Evolutionary conservation across 2,329 filamentous ascomycete genomes (phyloP).

Genomic region (Aureobasidium melanogenum): DNA sequence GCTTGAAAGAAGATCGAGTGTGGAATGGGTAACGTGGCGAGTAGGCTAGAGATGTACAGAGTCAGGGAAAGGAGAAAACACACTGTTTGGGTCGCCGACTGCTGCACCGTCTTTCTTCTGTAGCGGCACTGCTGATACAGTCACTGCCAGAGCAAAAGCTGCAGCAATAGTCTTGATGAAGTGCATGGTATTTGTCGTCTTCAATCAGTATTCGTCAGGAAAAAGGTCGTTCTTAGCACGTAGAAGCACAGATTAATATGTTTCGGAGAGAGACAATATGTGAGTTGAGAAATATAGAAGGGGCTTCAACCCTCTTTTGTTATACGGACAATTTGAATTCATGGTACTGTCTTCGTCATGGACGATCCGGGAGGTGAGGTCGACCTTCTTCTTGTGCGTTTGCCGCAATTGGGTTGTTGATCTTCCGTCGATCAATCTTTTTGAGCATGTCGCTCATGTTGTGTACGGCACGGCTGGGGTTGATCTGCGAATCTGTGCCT

Average conservation of each 20-base stretch:
- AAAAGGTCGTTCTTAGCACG: not conserved
- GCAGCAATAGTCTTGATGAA: not conserved
- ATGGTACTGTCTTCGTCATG: not conserved
- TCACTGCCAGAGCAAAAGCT: not conserved
- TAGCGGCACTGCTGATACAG: not conserved
- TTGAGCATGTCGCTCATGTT: not conserved
- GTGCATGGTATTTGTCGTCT: not conserved
- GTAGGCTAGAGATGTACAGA: not conserved
- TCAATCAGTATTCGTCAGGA: not conserved
- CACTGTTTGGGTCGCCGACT: not conserved
- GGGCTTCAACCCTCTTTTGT: not conserved
- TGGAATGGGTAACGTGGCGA: too few relatives aligned
- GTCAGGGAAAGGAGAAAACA: not conserved
- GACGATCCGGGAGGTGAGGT: not conserved
- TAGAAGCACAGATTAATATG: not conserved
- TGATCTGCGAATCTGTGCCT: rapidly evolving
- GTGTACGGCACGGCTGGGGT: not conserved
- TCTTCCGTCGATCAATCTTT: not conserved
- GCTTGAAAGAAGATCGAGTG: not conserved
- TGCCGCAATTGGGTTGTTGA: not conserved
- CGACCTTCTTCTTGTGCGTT: not conserved
- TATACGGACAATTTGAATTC: not conserved
- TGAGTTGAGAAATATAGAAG: not conserved
- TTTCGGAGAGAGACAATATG: not conserved
- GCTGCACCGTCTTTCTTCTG: not conserved